These are phyloP conservation scores for Aureobasidium lini DNA, from an alignment of 2,329 filamentous ascomycete species.

Conservation along the genomic window DNA sequence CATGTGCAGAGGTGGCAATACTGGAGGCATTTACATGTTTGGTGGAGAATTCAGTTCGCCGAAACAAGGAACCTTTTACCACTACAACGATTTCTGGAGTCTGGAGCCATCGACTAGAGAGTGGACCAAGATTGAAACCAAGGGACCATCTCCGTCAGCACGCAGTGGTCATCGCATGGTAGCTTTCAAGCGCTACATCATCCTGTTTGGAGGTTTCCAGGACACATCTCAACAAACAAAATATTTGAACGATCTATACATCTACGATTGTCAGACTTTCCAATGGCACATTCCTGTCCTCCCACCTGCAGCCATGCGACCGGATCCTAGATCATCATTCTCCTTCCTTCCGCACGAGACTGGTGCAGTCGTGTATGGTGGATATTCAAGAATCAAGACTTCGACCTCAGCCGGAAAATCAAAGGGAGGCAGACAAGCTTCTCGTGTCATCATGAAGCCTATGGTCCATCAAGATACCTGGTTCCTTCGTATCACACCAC, in stretches of 20 bases:
- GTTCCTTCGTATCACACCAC: conserved; percentile 74
- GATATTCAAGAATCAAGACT: conserved; percentile 85
- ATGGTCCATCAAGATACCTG: conserved; percentile 93
- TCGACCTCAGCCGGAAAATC: conserved; percentile 51
- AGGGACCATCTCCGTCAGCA: conserved; percentile 72
- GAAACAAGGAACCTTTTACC: conserved; percentile 97
- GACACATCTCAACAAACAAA: conserved; percentile 93
- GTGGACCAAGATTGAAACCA: conserved; percentile 81
- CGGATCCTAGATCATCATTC: conserved; percentile 85
- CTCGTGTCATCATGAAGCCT: conserved; percentile 71
- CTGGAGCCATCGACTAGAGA: conserved; percentile 77
- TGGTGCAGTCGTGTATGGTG: conserved; percentile 84
- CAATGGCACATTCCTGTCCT: conserved; percentile 73
- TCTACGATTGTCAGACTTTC: conserved; percentile 86
- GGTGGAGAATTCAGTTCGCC: conserved; percentile 95
- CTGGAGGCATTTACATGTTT: conserved; percentile 80
- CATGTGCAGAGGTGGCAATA: conserved; percentile 84
- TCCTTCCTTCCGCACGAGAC: conserved; percentile 84
- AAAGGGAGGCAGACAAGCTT: conserved; percentile 53
- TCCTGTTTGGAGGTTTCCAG: conserved; percentile 94
- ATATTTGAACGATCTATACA: conserved; percentile 88
- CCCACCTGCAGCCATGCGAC: conserved; percentile 73
- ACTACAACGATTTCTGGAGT: conserved; percentile 98
- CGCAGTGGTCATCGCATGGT: conserved; percentile 84
- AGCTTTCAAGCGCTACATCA: conserved; percentile 92